Percentiles rank a stretch among this genome's conserved stretches.
Conservation (phyloP, 768 basidiomycete species). For the Boletus tomentosulus region DNA sequence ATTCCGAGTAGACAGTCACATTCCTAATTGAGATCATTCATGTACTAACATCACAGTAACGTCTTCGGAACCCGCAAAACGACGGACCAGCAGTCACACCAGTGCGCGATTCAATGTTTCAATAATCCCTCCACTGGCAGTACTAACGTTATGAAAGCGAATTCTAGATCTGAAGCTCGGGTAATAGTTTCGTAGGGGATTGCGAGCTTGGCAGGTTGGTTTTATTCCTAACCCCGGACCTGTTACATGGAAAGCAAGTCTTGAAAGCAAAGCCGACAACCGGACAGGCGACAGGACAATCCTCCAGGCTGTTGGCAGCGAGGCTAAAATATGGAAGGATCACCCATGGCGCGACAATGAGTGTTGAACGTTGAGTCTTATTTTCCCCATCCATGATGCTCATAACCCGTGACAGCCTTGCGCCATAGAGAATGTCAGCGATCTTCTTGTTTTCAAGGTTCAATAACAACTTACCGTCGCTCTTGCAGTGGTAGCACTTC, state of each 20-base stretch:
- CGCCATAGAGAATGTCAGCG: background rate
- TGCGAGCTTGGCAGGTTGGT: background rate
- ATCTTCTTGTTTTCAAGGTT: background rate
- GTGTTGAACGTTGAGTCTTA: background rate
- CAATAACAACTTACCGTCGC: background rate
- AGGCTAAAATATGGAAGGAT: background rate
- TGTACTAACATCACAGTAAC: too few species aligned
- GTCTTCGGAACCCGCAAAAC: too few species aligned
- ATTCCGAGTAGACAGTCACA: background rate
- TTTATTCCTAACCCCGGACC: too few species aligned
- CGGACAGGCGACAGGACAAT: background rate
- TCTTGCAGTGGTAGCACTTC: background rate
- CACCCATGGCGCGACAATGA: background rate
- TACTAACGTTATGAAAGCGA: background rate
- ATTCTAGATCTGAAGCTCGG: too few species aligned
- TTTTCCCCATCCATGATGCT: background rate
- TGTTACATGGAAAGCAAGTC: background rate
- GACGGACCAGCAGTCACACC: background rate
- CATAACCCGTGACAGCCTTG: background rate
- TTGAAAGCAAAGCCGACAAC: background rate
- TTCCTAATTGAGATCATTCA: slow-evolving; percentile 9
- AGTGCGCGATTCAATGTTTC: background rate
- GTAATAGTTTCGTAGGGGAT: background rate
- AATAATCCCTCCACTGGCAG: background rate
- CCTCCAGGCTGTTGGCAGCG: background rate